Percentiles rank a stretch among this genome's conserved stretches.
phyloP scores from a whole-genome alignment of 192 early-diverging fungal species.

The Podochytrium sp. region DNA sequence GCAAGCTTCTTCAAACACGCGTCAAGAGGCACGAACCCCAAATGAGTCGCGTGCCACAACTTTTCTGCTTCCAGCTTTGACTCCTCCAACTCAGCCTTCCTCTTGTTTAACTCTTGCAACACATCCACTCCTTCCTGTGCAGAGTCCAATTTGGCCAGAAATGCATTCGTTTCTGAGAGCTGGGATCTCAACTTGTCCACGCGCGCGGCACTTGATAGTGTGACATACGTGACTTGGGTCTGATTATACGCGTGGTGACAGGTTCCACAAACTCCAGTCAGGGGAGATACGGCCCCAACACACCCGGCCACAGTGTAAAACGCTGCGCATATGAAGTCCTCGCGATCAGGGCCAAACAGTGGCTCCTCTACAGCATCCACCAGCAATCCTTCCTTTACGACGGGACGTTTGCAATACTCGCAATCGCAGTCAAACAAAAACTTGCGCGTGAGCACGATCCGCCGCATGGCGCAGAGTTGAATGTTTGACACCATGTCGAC shows the following conservation, averaged over 20 bases:
- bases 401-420: slow-evolving; percentile 14
- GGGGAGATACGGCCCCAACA: background rate
- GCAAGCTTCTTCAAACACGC: background rate
- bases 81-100: background rate
- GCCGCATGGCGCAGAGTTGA: background rate
- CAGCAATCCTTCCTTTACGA: no score
- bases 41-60: background rate
- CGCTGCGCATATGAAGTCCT: slow-evolving; percentile 10
- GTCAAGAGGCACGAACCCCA: background rate
- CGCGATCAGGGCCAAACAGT: background rate
- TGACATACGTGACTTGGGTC: background rate
- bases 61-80: background rate
- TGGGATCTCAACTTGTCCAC: background rate
- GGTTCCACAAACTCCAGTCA: background rate
- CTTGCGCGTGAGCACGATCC: background rate
- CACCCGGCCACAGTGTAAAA: background rate
- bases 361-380: background rate
- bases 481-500: slow-evolving; percentile 12
- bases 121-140: background rate
- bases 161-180: background rate
- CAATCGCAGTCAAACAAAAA: slow-evolving; percentile 20
- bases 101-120: background rate
- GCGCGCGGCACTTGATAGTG: background rate
- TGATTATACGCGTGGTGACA: background rate
- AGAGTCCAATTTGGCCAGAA: background rate